Conservation (phyloP, 208 protist genomes). For the Acanthamoeba sp. region DNA sequence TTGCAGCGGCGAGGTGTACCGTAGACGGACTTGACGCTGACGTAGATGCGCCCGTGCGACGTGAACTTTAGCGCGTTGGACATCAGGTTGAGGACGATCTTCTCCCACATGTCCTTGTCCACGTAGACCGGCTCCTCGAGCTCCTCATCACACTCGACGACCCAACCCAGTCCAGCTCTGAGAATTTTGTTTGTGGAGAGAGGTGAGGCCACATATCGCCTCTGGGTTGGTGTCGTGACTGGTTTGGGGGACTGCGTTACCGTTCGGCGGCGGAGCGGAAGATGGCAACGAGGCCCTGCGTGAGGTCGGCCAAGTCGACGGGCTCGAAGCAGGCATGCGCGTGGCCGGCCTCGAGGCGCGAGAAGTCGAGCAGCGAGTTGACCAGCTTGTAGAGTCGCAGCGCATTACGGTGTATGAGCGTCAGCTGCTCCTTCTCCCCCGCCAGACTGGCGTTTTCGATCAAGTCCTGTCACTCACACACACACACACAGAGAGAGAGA, state of each 20-base stretch:
- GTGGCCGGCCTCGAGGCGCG: conserved; percentile 77
- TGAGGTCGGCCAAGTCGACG: conserved; percentile 75
- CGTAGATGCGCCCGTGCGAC: conserved; percentile 44
- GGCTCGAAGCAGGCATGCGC: conserved; percentile 75
- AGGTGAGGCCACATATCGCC: no score
- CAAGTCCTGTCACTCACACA: neutral
- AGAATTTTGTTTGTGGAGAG: no score
- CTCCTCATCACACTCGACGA: conserved; percentile 12
- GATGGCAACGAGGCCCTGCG: conserved; percentile 53
- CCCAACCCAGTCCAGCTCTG: conserved; percentile 52
- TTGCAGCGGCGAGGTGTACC: no score
- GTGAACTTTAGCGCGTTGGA: conserved; percentile 83
- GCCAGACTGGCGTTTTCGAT: neutral
- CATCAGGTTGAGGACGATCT: conserved; percentile 78
- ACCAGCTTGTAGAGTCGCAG: conserved; percentile 77
- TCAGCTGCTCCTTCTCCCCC: conserved; percentile 44
- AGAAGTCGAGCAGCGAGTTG: conserved; percentile 79
- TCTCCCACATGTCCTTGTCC: conserved; percentile 80
- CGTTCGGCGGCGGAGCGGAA: conserved; percentile 65
- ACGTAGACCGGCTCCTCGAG: conserved; percentile 71
- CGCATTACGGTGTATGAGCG: conserved; percentile 34
- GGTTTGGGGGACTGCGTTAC: no score
- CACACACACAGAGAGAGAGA: no score
- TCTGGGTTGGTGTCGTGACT: no score
- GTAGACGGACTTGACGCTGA: conserved; percentile 17